These are phyloP conservation scores for Hansenula sp. DNA, from an alignment of 1,139 yeast genomes.

Conservation along the genomic window DNA sequence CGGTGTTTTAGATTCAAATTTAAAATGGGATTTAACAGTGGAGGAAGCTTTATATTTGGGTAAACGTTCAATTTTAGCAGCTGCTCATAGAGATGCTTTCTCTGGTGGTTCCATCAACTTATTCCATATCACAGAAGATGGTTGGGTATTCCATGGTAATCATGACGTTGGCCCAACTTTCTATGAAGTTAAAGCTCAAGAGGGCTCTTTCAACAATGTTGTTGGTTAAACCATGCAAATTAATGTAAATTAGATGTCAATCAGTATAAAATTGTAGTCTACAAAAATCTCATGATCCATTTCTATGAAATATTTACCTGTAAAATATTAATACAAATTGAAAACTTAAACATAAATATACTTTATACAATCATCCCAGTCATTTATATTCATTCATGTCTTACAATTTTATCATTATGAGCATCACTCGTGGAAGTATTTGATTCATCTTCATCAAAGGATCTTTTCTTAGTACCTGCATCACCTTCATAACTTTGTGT, in stretches of 20 bases:
- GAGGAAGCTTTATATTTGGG: slow-evolving; percentile 95
- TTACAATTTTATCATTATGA: slow-evolving; percentile 8
- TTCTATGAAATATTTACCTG: too few relatives aligned
- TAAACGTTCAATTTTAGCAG: slow-evolving; percentile 93
- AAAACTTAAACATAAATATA: too few relatives aligned
- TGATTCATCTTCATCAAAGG: slow-evolving; percentile 14
- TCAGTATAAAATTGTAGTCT: background rate
- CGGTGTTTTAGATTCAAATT: slow-evolving; percentile 92
- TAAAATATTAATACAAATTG: background rate
- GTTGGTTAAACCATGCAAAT: slow-evolving; percentile 38
- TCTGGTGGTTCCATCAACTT: slow-evolving; percentile 96
- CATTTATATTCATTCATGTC: background rate
- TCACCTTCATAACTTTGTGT: slow-evolving; percentile 4
- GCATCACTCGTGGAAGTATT: slow-evolving; percentile 7
- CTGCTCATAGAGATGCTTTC: slow-evolving; percentile 97
- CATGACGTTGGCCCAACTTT: slow-evolving; percentile 87
- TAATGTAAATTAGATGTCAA: slow-evolving; percentile 1
- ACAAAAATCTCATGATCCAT: too few relatives aligned
- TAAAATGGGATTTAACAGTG: slow-evolving; percentile 82
- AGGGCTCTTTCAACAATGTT: slow-evolving; percentile 88
- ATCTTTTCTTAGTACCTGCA: slow-evolving; percentile 11
- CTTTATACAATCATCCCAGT: too few relatives aligned
- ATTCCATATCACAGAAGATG: slow-evolving; percentile 87
- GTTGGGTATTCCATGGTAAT: slow-evolving; percentile 96
- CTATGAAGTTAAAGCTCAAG: slow-evolving; percentile 88